phyloP scores from a whole-genome alignment of 2,329 filamentous ascomycete species.

The Colletotrichum cordylinicola region DNA sequence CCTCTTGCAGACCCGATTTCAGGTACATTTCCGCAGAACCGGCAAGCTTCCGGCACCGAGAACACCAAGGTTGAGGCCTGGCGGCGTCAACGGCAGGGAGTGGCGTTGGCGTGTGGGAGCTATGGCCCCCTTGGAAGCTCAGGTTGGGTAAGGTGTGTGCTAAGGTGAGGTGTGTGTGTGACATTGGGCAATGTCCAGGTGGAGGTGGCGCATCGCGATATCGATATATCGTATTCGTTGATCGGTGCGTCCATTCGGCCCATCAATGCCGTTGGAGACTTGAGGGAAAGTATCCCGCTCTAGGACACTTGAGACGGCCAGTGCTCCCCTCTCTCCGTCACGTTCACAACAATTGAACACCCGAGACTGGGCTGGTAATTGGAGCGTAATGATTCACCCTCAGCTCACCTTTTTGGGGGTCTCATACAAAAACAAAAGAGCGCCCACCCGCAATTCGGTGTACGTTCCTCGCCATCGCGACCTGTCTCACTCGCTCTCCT shows the following conservation, averaged over 20 bases:
- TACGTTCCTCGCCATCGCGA: not conserved
- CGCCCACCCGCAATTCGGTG: not conserved
- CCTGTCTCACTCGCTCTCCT: not conserved
- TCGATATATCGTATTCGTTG: not conserved
- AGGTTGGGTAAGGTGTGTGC: not conserved
- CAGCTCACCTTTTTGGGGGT: not conserved
- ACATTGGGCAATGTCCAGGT: not conserved
- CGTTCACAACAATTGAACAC: not conserved
- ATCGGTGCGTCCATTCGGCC: not conserved
- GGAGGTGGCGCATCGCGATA: not conserved
- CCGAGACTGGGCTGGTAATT: not conserved
- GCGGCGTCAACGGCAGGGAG: not conserved
- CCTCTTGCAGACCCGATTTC: not conserved
- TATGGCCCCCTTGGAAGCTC: not conserved
- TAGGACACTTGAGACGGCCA: not conserved
- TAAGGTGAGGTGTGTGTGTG: not conserved
- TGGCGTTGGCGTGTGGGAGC: not conserved
- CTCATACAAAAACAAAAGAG: not conserved
- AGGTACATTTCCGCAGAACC: not conserved
- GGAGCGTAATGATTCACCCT: not conserved
- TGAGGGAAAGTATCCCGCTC: not conserved
- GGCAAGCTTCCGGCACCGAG: not conserved
- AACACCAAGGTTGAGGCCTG: not conserved
- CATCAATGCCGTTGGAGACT: not conserved
- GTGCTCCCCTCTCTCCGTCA: not conserved